phyloP scores from a whole-genome alignment of 805 yeast genomes.

The Yarrowia osloensis region DNA sequence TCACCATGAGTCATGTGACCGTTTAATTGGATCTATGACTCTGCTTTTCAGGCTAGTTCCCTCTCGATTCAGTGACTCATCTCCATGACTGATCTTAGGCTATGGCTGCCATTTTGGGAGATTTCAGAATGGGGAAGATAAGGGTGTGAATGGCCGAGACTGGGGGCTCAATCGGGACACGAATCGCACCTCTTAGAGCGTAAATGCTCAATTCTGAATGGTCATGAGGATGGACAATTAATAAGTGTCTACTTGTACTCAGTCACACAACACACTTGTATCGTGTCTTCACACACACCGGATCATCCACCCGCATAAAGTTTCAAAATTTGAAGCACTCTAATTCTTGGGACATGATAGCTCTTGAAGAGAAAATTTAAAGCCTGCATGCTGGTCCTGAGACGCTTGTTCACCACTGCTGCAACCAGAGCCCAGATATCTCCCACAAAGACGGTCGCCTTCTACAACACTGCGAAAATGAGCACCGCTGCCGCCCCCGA shows the following conservation, averaged over 20 bases:
- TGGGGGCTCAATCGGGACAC: no score
- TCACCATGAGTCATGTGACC: no score
- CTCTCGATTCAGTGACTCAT: neutral
- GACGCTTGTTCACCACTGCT: constrained; percentile 21
- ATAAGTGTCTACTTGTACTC: no score
- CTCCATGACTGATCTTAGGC: neutral
- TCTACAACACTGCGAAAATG: neutral
- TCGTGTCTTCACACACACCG: no score
- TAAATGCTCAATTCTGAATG: neutral
- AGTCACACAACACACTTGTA: no score
- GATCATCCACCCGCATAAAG: neutral
- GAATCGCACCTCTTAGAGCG: no score
- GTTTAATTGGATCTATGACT: no score
- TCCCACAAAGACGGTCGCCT: neutral
- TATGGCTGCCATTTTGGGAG: neutral
- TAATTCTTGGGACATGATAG: neutral
- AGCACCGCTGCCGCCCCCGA: constrained; percentile 23
- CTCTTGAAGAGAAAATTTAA: neutral
- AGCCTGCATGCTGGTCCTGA: constrained; percentile 23
- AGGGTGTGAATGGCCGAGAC: no score
- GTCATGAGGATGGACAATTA: neutral
- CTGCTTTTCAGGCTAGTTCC: no score
- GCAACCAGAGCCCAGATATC: neutral
- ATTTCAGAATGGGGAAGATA: no score
- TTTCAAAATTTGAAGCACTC: neutral